Base-by-base conservation (phyloP, 768 basidiomycete species). In the Panus rudis region DNA sequence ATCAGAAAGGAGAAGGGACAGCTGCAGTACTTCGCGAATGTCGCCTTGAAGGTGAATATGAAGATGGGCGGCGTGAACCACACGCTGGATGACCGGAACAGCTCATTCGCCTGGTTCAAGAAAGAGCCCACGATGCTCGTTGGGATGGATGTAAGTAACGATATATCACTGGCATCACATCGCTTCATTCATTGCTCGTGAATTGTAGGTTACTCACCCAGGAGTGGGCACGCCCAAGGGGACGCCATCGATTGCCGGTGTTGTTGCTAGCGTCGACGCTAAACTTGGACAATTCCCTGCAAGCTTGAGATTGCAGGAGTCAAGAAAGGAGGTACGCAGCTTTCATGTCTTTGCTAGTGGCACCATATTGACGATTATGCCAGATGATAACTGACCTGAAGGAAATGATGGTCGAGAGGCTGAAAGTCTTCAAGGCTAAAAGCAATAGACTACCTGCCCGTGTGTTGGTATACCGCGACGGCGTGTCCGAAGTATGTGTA, bases 401-500 rank as follows among this genome's bases (percentile, higher is more conserved):
- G 19, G 47, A 52, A 6, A 78, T 77, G 76, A 72, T 78, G 66
- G 46, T 65, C 12, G 70, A 67, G 32, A 64, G 75, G 17, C 49
- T 78, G 19, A 52, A 58, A 14, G 55, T 64, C n/a, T 78, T 63
- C 62, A 51, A 61, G 31, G 49, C 43, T 21, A 70, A 63, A 39
- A 52, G 39, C 2, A 61, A 59, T 8, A 52, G 39, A 17, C 62
- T 77, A 16, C 75, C 75, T 3, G 49, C 57, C 4, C 69, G 76
- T 16, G 46, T 77, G 37, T 43, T 77, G n/a, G 69, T 77, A n/a
- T 77, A 74, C 52, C 67, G 75, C 6, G 88, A 90, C 56, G 88
- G 88, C 38, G 85, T 90, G 22, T 87, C 85, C 2, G 86, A 89
- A 64, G 85, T 82, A 39, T 26, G 63, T 16, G 16, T 33, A 17